Evolutionary conservation across 2,329 filamentous ascomycete genomes (phyloP).

Genomic region (Calonectria multiphialidica): DNA sequence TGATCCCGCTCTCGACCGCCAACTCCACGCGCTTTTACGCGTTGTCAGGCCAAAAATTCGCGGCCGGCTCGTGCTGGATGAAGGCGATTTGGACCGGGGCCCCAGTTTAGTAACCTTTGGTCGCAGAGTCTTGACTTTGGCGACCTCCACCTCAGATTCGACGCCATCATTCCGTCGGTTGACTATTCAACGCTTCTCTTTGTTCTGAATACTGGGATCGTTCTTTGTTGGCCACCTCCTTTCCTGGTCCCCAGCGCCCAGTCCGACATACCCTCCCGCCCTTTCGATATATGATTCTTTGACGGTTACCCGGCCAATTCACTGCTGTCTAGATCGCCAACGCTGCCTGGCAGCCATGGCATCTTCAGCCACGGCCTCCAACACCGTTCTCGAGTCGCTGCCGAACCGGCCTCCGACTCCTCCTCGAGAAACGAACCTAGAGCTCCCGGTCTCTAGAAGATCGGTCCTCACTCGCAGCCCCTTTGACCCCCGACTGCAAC

Average conservation of each 20-base stretch:
- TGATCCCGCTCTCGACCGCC: constrained; percentile 36
- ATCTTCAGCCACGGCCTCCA: constrained; percentile 54
- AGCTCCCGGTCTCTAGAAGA: constrained; percentile 51
- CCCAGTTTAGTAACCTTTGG: constrained; percentile 23
- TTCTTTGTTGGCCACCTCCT: constrained; percentile 13
- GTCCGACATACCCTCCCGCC: not conserved
- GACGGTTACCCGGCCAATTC: constrained; percentile 41
- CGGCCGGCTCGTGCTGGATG: constrained; percentile 32
- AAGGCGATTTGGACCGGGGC: constrained; percentile 18
- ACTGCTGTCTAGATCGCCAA: constrained; percentile 54
- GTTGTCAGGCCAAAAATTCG: constrained; percentile 39
- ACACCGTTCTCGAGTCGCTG: constrained; percentile 62
- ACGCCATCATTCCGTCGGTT: not conserved
- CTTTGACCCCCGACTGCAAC: constrained; percentile 51
- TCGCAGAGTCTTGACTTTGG: constrained; percentile 17
- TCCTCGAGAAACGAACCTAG: constrained; percentile 65
- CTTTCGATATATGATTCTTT: constrained; percentile 38
- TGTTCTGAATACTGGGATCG: not conserved
- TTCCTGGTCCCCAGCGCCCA: constrained; percentile 13
- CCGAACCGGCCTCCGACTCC: constrained; percentile 75
- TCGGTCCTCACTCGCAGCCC: constrained; percentile 51
- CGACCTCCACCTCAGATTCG: constrained; percentile 28
- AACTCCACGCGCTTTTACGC: constrained; percentile 36
- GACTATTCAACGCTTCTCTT: not conserved
- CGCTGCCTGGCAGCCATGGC: constrained; percentile 56